Conservation (phyloP, 441 rosid species). For the Macaranga tanarius region DNA sequence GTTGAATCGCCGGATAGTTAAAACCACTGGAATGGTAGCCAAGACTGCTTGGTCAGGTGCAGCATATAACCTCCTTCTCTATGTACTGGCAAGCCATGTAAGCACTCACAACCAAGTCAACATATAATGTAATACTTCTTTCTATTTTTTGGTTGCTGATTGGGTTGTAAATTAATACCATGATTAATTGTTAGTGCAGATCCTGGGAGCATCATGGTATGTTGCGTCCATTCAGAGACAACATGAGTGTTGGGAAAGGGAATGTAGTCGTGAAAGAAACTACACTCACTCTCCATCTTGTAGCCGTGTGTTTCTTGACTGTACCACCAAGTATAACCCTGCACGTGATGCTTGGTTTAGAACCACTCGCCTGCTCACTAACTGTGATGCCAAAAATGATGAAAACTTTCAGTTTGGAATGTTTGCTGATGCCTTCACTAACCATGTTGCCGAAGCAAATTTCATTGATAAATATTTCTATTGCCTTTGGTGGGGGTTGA, state of each 20-base stretch:
- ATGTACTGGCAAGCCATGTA: conserved; percentile 87
- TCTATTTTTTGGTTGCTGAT: neutral
- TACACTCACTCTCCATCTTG: conserved; percentile 31
- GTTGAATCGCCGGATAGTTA: conserved; percentile 63
- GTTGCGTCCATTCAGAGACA: conserved; percentile 69
- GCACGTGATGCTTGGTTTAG: conserved; percentile 73
- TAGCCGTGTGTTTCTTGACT: conserved; percentile 51
- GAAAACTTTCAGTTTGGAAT: conserved; percentile 66
- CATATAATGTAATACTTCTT: too few relatives aligned
- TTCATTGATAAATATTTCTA: conserved; percentile 63
- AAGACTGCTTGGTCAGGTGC: conserved; percentile 96
- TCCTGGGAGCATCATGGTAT: conserved; percentile 86
- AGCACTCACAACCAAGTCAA: conserved; percentile 5
- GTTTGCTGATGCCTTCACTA: conserved; percentile 67
- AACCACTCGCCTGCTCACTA: conserved; percentile 43
- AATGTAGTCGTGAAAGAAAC: conserved; percentile 47
- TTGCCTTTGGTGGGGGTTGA: conserved; percentile 96
- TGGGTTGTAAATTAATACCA: neutral
- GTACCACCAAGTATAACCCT: conserved; percentile 39
- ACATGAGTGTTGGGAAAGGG: conserved; percentile 57
- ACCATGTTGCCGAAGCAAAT: conserved; percentile 54
- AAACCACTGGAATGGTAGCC: conserved; percentile 69
- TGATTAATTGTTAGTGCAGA: conserved; percentile 37
- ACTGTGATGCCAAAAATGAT: conserved; percentile 58
- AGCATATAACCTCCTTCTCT: conserved; percentile 83